Conservation (phyloP, 345 rosid genomes). For the Linum tenue region DNA sequence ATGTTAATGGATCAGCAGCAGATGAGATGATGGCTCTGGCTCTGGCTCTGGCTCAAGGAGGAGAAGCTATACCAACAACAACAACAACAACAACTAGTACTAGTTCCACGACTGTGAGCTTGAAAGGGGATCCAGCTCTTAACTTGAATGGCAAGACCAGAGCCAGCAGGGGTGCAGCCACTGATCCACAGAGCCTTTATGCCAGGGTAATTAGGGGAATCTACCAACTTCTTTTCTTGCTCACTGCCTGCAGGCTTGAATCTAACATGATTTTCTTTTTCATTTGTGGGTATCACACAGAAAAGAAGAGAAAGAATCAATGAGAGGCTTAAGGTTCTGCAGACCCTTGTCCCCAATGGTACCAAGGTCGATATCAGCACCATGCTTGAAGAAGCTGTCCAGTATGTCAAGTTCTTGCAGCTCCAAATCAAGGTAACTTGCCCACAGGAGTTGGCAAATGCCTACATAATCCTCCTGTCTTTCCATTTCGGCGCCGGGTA, state of each 20-base stretch:
- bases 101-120: constrained; percentile 22
- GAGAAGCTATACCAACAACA: constrained; percentile 12
- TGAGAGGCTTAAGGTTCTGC: constrained; percentile 40
- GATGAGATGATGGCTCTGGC: no score
- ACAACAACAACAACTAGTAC: no score
- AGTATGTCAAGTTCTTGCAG: no score
- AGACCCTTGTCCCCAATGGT: constrained; percentile 79
- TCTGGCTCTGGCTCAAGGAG: constrained; percentile 16
- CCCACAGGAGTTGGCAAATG: neutral
- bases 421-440: constrained; percentile 54
- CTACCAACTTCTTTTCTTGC: neutral
- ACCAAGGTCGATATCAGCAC: no score
- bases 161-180: constrained; percentile 68
- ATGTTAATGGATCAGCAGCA: constrained; percentile 10
- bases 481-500: neutral
- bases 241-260: no score
- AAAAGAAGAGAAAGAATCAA: constrained; percentile 52
- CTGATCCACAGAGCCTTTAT: constrained; percentile 77
- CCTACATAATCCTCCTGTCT: neutral
- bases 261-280: neutral
- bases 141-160: constrained; percentile 59
- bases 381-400: no score
- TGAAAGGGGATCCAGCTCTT: constrained; percentile 29
- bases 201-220: constrained; percentile 43
- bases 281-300: constrained; percentile 27